phyloP scores from a whole-genome alignment of 1,139 yeast species.

The Wickerhamomyces sp. region DNA sequence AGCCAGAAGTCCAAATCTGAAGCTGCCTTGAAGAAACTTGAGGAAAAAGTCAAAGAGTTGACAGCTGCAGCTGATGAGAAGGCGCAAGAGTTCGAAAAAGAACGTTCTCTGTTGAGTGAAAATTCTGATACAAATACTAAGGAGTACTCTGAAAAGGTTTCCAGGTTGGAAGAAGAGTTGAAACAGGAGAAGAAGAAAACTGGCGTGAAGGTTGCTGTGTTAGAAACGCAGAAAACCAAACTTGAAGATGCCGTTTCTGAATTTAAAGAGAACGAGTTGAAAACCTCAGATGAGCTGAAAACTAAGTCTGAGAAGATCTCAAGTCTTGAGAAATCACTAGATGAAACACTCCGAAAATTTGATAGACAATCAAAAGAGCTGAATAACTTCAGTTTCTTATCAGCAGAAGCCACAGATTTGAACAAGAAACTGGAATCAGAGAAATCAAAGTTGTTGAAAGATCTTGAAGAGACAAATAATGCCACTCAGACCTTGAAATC shows the following conservation, averaged over 20 bases:
- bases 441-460: too few species aligned
- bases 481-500: too few species aligned
- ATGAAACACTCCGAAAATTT: background rate
- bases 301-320: conserved; percentile 4
- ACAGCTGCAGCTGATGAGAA: conserved; percentile 30
- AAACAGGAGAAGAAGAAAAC: conserved; percentile 16
- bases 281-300: background rate
- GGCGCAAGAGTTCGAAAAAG: conserved; percentile 42
- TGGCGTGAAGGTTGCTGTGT: conserved; percentile 9
- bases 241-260: conserved; percentile 14
- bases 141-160: conserved; percentile 45
- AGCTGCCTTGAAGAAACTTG: conserved; percentile 8
- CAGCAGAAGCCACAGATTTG: too few species aligned
- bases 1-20: conserved; percentile 6
- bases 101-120: conserved; percentile 41
- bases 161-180: conserved; percentile 27
- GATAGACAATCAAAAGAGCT: background rate
- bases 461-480: too few species aligned
- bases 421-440: too few species aligned
- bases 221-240: conserved; percentile 11
- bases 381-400: too few species aligned
- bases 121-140: conserved; percentile 44
- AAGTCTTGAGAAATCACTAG: background rate
- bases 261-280: conserved; percentile 1
- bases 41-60: conserved; percentile 21